Percentiles rank a stretch among this genome's conserved stretches.
These are phyloP conservation scores for Xylaria scruposa DNA, from an alignment of 495 filamentous ascomycete genomes.

Conservation along the genomic window DNA sequence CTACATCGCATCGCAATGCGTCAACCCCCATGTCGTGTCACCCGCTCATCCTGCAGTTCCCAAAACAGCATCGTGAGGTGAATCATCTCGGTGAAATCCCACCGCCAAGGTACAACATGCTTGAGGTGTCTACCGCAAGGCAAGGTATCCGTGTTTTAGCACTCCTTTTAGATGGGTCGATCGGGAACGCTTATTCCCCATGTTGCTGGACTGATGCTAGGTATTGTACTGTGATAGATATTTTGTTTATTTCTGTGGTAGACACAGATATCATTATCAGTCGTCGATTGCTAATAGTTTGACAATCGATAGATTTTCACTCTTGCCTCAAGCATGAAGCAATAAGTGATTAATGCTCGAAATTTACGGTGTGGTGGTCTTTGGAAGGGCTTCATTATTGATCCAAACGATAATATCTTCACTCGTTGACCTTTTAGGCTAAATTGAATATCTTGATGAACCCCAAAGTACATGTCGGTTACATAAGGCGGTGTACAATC, in stretches of 20 bases:
- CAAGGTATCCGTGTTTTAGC: background rate
- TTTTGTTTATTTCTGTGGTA: background rate
- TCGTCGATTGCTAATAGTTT: background rate
- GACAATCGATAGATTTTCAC: background rate
- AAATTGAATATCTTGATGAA: background rate
- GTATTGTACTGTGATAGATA: background rate
- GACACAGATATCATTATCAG: background rate
- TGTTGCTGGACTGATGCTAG: background rate
- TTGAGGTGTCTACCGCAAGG: background rate
- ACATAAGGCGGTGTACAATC: background rate
- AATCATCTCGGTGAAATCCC: conserved; percentile 11
- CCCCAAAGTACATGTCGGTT: background rate
- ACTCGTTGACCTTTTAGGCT: background rate
- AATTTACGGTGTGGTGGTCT: background rate
- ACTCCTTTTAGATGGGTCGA: background rate
- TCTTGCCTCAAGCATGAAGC: too few species aligned
- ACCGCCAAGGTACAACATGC: background rate
- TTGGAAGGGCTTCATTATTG: background rate
- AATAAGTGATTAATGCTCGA: background rate
- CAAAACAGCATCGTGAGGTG: conserved; percentile 20
- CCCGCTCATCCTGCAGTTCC: conserved; percentile 14
- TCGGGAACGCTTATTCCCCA: background rate
- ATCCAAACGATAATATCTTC: background rate
- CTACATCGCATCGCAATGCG: background rate
- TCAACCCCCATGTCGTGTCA: conserved; percentile 10